Percentiles rank a stretch among this genome's conserved stretches.
Evolutionary conservation across 2,329 filamentous ascomycete species (phyloP).

Genomic region (Cercospora citrullina): DNA sequence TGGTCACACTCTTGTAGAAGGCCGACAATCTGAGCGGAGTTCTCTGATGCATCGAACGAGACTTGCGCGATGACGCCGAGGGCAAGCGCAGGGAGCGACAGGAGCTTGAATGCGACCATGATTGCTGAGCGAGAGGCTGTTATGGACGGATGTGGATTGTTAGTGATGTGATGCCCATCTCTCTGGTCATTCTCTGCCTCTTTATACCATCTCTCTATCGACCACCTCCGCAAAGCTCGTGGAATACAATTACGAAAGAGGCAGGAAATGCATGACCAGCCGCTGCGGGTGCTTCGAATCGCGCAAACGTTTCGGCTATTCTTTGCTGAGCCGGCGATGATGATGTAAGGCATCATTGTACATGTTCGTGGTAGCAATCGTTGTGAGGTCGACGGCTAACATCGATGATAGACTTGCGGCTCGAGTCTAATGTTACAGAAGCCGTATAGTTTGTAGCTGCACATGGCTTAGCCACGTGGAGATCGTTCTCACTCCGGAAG

Average conservation of each 20-base stretch:
- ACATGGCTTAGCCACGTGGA: neutral
- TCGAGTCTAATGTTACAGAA: neutral
- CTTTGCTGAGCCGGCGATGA: neutral
- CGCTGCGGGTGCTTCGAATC: neutral
- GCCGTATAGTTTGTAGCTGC: neutral
- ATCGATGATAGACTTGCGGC: neutral
- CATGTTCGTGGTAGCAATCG: neutral
- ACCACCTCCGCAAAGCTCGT: neutral
- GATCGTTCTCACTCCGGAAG: neutral
- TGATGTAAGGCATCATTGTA: neutral
- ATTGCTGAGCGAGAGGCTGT: neutral
- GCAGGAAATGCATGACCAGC: neutral
- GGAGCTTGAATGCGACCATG: conserved; percentile 8
- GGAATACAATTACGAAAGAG: neutral
- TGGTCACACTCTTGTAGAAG: neutral
- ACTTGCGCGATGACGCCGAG: conserved; percentile 7
- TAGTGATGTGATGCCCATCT: neutral
- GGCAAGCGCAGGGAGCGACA: conserved; percentile 6
- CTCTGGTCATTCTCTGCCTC: neutral
- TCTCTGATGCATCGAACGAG: conserved; percentile 14
- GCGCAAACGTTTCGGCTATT: neutral
- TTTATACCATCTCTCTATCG: neutral
- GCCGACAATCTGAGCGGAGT: conserved; percentile 6
- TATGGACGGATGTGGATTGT: neutral
- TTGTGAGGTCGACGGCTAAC: neutral